These are phyloP conservation scores for Neurospora intermedia DNA, from an alignment of 495 filamentous ascomycete species.

Conservation along the genomic window DNA sequence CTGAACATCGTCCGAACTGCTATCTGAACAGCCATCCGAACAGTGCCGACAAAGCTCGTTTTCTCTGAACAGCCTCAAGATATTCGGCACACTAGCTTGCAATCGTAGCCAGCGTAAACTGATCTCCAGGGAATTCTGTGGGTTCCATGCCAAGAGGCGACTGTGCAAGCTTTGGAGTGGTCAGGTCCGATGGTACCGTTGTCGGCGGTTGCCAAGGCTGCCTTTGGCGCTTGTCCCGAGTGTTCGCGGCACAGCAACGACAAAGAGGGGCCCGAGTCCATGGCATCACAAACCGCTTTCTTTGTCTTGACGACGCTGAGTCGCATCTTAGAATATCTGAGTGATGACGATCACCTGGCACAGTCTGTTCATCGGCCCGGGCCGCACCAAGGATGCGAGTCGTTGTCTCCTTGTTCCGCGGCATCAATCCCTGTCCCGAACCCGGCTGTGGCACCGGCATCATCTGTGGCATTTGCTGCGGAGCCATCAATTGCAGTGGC, in stretches of 20 bases:
- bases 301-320: neutral
- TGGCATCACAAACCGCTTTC: neutral
- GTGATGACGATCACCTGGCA: no score
- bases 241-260: neutral
- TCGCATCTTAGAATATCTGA: no score
- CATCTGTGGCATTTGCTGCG: no score
- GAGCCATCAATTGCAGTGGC: no score
- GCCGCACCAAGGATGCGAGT: neutral
- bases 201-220: neutral
- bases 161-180: neutral
- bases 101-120: neutral
- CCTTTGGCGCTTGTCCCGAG: neutral
- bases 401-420: no score
- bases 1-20: neutral
- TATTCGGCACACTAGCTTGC: neutral
- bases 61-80: no score
- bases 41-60: no score
- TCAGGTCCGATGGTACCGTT: neutral
- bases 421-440: neutral
- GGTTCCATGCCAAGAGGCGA: neutral
- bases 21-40: neutral
- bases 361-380: neutral
- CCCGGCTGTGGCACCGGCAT: neutral
- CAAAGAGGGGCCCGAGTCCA: neutral
- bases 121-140: neutral